Base-by-base conservation (phyloP, 2,329 filamentous ascomycete genomes). In the Talaromyces sp. region DNA sequence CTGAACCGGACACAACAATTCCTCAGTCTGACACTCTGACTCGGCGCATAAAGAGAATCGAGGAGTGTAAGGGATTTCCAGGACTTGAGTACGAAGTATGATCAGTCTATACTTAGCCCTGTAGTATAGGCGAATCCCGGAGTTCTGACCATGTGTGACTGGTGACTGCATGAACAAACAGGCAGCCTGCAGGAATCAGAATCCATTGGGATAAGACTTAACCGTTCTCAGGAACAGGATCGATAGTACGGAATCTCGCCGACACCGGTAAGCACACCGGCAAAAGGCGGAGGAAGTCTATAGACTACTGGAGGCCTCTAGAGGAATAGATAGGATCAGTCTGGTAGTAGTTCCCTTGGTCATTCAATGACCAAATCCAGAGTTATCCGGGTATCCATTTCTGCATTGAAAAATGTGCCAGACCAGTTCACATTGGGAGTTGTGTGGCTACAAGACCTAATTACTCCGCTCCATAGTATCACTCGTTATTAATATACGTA, bases 381-480 rank as follows among this genome's bases (percentile, higher is more conserved):
- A n/a, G 15, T 31, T n/a, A 53, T 53, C 49, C 27, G 49, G 15
- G 49, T 53, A 31, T 56, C 53, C 53, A 17, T 36, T 25, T 36
- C 22, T 36, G 53, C 53, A 56, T 56, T 36, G 53, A 56, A 56
- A 56, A 56, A 56, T 15, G 53, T 10, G 8, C 53, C 31, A 15
- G 53, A 38, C 53, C 53, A 56, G 31, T 56, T 38, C 31, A 31
- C 53, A 56, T 56, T 56, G n/a, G 19, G 6, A 34, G n/a, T 22
- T 38, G 31, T 36, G 31, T 56, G 29, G 29, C 53, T 38, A 53
- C 27, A 2, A 29, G 25, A 31, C 49, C 27, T n/a, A n/a, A n/a
- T n/a, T n/a, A 31, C 15, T 53, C 6, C 47, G 27, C 17, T 11
- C 27, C 5, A 31, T 27, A 29, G 6, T 51, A 51, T 51, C 22